phyloP scores from a whole-genome alignment of 106 monocot species.

The Allium sativum region DNA sequence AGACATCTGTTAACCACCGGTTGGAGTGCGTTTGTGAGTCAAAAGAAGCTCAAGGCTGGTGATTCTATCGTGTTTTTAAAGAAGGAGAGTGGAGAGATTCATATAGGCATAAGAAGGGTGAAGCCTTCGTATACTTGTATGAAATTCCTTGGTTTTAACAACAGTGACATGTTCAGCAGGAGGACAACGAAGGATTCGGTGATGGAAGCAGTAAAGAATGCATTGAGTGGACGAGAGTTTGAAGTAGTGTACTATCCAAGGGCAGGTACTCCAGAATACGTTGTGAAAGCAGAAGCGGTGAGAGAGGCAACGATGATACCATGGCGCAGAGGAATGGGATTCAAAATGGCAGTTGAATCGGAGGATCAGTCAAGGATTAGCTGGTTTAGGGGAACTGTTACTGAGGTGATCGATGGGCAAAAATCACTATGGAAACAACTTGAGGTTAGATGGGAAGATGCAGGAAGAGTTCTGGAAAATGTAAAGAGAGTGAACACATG shows the following conservation, averaged over 20 bases:
- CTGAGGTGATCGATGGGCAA: too few species aligned
- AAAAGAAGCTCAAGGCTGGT: constrained; percentile 51
- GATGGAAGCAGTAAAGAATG: constrained; percentile 34
- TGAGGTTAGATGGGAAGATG: too few species aligned
- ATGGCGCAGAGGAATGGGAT: constrained; percentile 38
- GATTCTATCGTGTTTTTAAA: constrained; percentile 45
- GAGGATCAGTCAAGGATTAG: constrained; percentile 28
- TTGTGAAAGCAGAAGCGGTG: constrained; percentile 37
- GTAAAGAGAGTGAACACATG: too few species aligned
- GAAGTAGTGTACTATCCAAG: constrained; percentile 50
- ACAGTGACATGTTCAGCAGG: not conserved
- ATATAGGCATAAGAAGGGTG: constrained; percentile 29
- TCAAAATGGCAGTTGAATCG: constrained; percentile 35
- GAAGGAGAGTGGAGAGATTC: constrained; percentile 11
- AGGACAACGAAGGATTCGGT: constrained; percentile 29
- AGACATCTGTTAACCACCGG: constrained; percentile 62
- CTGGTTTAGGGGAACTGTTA: constrained; percentile 27
- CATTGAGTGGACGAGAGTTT: constrained; percentile 19
- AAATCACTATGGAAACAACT: too few species aligned
- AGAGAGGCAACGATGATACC: constrained; percentile 17
- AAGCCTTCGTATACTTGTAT: not conserved
- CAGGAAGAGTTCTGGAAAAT: too few species aligned
- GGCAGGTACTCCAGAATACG: constrained; percentile 26
- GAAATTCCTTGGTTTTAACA: too few species aligned
- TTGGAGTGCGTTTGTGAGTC: constrained; percentile 53